Conservation (phyloP, 2,329 filamentous ascomycete species). For the Aspergillus unguis region DNA sequence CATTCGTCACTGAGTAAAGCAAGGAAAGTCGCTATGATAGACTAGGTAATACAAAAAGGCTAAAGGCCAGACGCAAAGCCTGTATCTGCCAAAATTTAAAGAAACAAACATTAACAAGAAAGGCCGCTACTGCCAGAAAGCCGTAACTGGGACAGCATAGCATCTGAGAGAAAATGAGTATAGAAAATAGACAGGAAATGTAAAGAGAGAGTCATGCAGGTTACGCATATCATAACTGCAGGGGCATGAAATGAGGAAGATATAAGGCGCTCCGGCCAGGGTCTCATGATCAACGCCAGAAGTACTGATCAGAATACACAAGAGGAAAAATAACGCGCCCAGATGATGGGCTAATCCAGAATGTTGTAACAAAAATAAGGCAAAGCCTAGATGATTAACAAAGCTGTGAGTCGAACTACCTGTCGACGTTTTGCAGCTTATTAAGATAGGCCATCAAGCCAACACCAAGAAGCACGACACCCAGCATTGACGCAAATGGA, state of each 20-base stretch:
- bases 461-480: constrained; percentile 76
- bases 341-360: constrained; percentile 6
- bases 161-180: constrained; percentile 13
- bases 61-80: constrained; percentile 21
- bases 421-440: constrained; percentile 65
- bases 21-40: constrained; percentile 23
- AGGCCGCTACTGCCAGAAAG: constrained; percentile 21
- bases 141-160: constrained; percentile 27
- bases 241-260: constrained; percentile 14
- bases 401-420: constrained; percentile 28
- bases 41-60: constrained; percentile 28
- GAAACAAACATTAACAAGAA: constrained; percentile 21
- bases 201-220: constrained; percentile 23
- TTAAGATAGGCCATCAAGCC: constrained; percentile 85
- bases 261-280: constrained; percentile 4
- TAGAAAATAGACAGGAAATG: constrained; percentile 13
- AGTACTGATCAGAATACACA: constrained; percentile 11
- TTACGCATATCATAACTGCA: constrained; percentile 30
- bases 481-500: constrained; percentile 77
- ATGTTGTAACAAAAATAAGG: constrained; percentile 18
- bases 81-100: constrained; percentile 22
- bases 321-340: constrained; percentile 6
- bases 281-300: constrained; percentile 1
- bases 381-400: not conserved
- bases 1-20: constrained; percentile 23